Evolutionary conservation across 2,329 filamentous ascomycete genomes (phyloP), one percentile per base, ranked within the genome.

Genomic region (Beauveria australis): DNA sequence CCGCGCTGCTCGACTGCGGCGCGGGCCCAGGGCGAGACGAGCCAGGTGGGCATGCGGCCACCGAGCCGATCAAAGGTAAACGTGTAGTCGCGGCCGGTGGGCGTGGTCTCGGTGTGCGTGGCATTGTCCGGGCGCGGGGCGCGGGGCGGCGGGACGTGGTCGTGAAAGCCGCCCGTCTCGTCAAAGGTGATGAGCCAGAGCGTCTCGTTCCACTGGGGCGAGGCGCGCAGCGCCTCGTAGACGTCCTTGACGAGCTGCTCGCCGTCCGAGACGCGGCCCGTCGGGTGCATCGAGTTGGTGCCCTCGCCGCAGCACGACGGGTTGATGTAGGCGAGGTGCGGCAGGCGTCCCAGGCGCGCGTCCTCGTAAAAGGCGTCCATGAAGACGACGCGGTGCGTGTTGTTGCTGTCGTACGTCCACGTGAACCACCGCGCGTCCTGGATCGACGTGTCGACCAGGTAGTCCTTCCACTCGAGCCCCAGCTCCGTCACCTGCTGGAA

Each of bases 291-390:
- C 33, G 68, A 70, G 63, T 66, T 68, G 41, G 68, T 75, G 59
- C 70, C 71, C 6, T 67, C 63, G 28, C 71, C 73, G 58, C 73
- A 75, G 72, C 73, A 75, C 52, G 71, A 72, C 3, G 73, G 73
- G 66, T 75, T 83, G 69, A 79, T 73, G 67, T 79, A 81, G 64
- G 73, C 76, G 59, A 79, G 76, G 46, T 71, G 68, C 5, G 77
- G 73, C 1, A 80, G 70, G 1, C 68, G 72, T n/a, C 78, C 78
- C 5, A 72, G 71, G 8, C 70, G 65, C 5, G 78, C 78, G 64
- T 79, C 78, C 4, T 64, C 63, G 66, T 75, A 79, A 65, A 80
- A 80, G 1, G 43, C 18, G 19, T 72, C 66, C 47, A 75, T 69
- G 37, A 72, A 70, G 12, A 70, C 72, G 44, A 63, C 18, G 12